Evolutionary conservation across 176 grass and related monocot genomes (phyloP).

Genomic region (Hordeum marinum): DNA sequence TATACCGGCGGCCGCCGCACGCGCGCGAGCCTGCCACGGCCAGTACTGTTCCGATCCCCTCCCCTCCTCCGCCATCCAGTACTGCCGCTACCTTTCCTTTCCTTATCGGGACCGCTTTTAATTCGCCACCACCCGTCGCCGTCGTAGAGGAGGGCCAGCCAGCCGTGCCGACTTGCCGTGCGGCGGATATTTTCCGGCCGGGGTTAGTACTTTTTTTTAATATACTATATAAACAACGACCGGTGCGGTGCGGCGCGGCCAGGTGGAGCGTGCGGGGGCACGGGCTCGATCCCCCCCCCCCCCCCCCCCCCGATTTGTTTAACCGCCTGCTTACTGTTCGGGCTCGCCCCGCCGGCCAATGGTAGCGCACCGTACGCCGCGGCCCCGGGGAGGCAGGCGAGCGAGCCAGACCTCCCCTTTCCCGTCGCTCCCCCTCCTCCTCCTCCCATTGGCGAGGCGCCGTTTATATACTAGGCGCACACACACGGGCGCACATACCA

Average conservation of each 20-base stretch:
- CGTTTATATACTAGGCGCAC: constrained; percentile 1
- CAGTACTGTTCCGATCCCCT: background rate
- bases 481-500: background rate
- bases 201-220: too few species aligned
- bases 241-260: background rate
- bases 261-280: background rate
- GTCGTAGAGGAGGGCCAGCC: background rate
- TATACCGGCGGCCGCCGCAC: background rate
- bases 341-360: background rate
- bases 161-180: background rate
- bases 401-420: background rate
- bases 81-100: background rate
- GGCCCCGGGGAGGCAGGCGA: too few species aligned
- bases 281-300: background rate
- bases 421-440: background rate
- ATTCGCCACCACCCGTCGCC: too few species aligned
- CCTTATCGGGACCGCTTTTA: background rate
- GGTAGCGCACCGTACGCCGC: background rate
- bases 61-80: background rate
- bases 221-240: background rate
- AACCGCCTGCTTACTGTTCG: background rate
- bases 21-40: background rate
- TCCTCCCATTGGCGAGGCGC: background rate
- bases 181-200: background rate
- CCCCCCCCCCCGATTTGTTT: background rate